A percentile compares a stretch with the other conserved stretches of the same genome.
Conservation (phyloP, 2,329 filamentous ascomycete species). For the Diaporthe citri region DNA sequence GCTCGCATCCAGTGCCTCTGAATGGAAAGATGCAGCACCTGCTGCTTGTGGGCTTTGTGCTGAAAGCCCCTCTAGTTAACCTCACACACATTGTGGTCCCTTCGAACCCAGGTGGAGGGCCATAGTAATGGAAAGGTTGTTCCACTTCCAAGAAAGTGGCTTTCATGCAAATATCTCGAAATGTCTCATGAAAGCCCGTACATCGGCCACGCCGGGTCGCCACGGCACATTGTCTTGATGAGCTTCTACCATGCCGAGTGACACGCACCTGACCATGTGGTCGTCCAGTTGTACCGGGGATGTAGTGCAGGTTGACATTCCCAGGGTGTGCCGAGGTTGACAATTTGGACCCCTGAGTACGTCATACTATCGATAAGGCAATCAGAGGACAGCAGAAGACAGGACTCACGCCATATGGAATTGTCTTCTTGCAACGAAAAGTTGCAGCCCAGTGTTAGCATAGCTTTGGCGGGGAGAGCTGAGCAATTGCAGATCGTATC, state of each 20-base stretch:
- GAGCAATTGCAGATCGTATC: conserved; percentile 3
- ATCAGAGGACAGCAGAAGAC: conserved; percentile 1
- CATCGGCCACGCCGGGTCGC: not conserved
- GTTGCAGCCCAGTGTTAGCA: not conserved
- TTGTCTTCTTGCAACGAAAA: not conserved
- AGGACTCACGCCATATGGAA: not conserved
- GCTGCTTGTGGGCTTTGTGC: conserved; percentile 1
- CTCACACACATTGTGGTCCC: not conserved
- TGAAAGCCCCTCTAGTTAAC: not conserved
- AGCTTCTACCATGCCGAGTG: not conserved
- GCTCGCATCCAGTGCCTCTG: too few species aligned
- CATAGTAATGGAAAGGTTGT: not conserved
- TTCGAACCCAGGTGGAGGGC: not conserved
- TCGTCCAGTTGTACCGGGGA: not conserved
- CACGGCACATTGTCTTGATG: not conserved
- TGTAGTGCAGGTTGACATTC: not conserved
- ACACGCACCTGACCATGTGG: not conserved
- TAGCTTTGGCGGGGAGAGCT: not conserved
- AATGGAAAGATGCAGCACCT: not conserved
- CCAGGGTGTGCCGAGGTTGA: conserved; percentile 5
- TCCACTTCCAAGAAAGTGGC: not conserved
- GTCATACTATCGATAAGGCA: conserved; percentile 28
- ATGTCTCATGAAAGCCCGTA: not conserved
- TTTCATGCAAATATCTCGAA: not conserved
- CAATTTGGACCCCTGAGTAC: conserved; percentile 25